Evolutionary conservation across 768 basidiomycete genomes (phyloP).

Genomic region (Termitomyces bulborhizus): DNA sequence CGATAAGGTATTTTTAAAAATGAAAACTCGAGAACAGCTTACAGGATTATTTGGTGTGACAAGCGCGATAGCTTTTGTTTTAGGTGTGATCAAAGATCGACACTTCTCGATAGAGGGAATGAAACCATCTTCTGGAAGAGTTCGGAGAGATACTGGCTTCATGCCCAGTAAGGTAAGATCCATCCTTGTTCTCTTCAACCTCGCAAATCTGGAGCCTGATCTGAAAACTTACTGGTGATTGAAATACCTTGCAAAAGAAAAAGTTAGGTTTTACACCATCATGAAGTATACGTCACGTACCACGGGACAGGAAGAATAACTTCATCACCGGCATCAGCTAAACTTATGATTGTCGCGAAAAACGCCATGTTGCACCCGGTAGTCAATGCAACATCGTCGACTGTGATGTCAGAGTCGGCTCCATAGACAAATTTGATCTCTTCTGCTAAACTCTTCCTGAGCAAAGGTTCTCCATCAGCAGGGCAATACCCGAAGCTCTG

Average conservation of each 20-base stretch:
- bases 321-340: slow-evolving; percentile 68
- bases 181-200: slow-evolving; percentile 41
- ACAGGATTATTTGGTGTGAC: slow-evolving; percentile 79
- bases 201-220: not conserved
- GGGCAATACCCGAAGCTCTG: slow-evolving; percentile 48
- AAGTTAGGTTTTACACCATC: not conserved
- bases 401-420: slow-evolving; percentile 34
- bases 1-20: not conserved
- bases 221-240: slow-evolving; percentile 46
- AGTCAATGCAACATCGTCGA: slow-evolving; percentile 60
- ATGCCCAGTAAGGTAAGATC: slow-evolving; percentile 58
- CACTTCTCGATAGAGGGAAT: slow-evolving; percentile 50
- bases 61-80: slow-evolving; percentile 65
- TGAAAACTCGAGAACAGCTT: slow-evolving; percentile 9
- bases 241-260: slow-evolving; percentile 43
- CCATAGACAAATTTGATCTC: slow-evolving; percentile 65
- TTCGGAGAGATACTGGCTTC: slow-evolving; percentile 47
- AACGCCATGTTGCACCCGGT: slow-evolving; percentile 75
- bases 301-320: slow-evolving; percentile 70
- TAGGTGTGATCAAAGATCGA: slow-evolving; percentile 43
- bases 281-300: slow-evolving; percentile 23
- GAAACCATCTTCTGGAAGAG: slow-evolving; percentile 47
- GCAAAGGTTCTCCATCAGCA: slow-evolving; percentile 48
- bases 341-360: slow-evolving; percentile 48
- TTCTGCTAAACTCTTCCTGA: slow-evolving; percentile 46